These are phyloP conservation scores for Aschersonia sp. DNA, from an alignment of 2,329 filamentous ascomycete genomes.

Conservation along the genomic window DNA sequence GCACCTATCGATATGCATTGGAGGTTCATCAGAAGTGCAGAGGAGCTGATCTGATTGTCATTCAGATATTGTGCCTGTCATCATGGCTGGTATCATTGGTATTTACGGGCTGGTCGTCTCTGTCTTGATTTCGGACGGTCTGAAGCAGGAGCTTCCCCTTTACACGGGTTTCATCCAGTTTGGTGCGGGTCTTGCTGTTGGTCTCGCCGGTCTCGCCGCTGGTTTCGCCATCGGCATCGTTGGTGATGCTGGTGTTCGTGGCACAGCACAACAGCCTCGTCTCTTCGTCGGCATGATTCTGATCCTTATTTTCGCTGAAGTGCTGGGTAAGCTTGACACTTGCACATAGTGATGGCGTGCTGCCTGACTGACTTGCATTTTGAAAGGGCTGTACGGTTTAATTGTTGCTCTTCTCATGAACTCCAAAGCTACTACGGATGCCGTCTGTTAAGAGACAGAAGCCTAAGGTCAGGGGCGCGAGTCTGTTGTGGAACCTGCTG, in stretches of 20 bases:
- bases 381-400: constrained; percentile 85
- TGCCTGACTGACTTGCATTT: not conserved
- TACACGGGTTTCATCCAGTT: constrained; percentile 80
- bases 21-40: too few relatives aligned
- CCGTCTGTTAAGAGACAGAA: constrained; percentile 34
- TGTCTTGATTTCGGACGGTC: constrained; percentile 69
- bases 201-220: constrained; percentile 70
- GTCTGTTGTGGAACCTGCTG: not conserved
- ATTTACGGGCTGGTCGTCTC: constrained; percentile 91
- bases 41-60: constrained; percentile 7
- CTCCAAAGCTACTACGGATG: constrained; percentile 65
- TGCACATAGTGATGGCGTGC: too few relatives aligned
- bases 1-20: not conserved
- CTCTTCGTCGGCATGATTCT: constrained; percentile 96
- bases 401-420: constrained; percentile 99
- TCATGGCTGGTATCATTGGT: constrained; percentile 99
- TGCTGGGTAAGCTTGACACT: constrained; percentile 56
- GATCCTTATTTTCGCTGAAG: constrained; percentile 99
- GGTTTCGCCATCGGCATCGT: constrained; percentile 82
- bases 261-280: constrained; percentile 70
- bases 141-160: constrained; percentile 57
- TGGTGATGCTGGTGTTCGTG: constrained; percentile 77
- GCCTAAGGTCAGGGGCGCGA: not conserved
- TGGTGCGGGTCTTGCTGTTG: constrained; percentile 69
- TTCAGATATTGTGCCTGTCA: constrained; percentile 94